These are phyloP conservation scores for Phaffomyces thermotolerans DNA, from an alignment of 805 yeast genomes.

Conservation along the genomic window DNA sequence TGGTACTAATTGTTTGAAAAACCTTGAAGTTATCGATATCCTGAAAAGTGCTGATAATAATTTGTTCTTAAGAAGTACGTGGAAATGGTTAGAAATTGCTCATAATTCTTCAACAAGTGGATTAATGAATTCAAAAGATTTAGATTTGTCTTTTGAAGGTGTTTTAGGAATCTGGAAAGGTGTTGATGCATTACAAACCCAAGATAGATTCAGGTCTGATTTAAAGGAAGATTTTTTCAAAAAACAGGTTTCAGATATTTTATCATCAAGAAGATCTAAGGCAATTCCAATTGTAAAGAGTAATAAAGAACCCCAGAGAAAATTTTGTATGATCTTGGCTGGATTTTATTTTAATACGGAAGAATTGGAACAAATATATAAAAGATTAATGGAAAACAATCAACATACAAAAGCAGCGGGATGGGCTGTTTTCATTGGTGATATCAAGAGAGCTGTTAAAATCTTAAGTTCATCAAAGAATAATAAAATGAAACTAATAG, in stretches of 20 bases:
- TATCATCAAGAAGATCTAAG: constrained; percentile 25
- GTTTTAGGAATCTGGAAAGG: constrained; percentile 89
- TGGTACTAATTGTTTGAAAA: constrained; percentile 57
- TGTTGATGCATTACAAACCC: constrained; percentile 41
- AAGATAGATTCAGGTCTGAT: constrained; percentile 35
- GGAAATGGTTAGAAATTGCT: constrained; percentile 87
- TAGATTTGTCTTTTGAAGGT: constrained; percentile 84
- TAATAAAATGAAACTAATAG: constrained; percentile 68
- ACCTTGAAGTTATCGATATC: constrained; percentile 51
- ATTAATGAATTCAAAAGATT: constrained; percentile 56
- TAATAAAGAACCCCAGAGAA: constrained; percentile 60
- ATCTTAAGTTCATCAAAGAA: constrained; percentile 70
- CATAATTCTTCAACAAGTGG: constrained; percentile 56
- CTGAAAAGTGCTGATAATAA: constrained; percentile 44
- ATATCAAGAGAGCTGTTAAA: constrained; percentile 71
- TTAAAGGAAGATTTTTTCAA: constrained; percentile 13
- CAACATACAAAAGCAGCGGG: constrained; percentile 89
- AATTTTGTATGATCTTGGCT: constrained; percentile 71
- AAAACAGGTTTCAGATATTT: constrained; percentile 27
- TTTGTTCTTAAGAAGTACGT: constrained; percentile 63
- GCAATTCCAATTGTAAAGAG: constrained; percentile 27
- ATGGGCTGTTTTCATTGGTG: constrained; percentile 94
- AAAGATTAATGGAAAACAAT: constrained; percentile 47
- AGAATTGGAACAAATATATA: constrained; percentile 66
- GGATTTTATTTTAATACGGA: constrained; percentile 83